Evolutionary conservation across 257 asterid genomes (phyloP), one percentile per base, ranked within the genome.

Genomic region (Solanum pimpinellifolium): DNA sequence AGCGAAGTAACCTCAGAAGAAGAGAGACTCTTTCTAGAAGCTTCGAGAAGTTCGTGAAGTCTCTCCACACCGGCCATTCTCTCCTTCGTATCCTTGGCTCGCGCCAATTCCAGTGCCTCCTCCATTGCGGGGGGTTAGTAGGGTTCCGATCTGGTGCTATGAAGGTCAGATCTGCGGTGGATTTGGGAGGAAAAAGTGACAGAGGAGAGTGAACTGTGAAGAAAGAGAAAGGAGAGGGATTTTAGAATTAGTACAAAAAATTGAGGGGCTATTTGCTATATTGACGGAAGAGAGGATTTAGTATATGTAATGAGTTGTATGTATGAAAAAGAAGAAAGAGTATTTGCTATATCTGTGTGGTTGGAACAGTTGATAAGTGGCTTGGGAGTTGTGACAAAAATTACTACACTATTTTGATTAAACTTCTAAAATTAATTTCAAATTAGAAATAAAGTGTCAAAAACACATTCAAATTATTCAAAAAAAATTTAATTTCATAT

Each of bases 31-130:
- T 92, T 96, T 69, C 97, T 91, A 65, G 98, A 95, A 86, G 98
- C 93, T 94, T 97, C 99, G 74, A 97, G 97, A 37, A 93, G 97
- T 86, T 97, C 95, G 91, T 96, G 96, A 87, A 97, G 98, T 84
- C 94, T 94, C 93, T 97, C 99, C 74, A 96, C 98, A 27, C 98
- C 99, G 2, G 99, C 99, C 99, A 97, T 97, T 90, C 99, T 92
- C 93, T 97, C 98, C 93, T 97, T 97, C 42, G 99, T 97, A 92
- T 97, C 99, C 95, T 97, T 97, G 11, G 98, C 98, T 85, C 98
- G 98, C 90, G 95, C 96, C 93, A 94, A 91, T 88, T 96, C 99
- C 85, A 97, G 88, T 49, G 99, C 99, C 93, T 92, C 99, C 96
- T 97, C 99, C 99, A 97, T 96, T 44, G 89, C 81, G 86, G 4